Evolutionary conservation across 2,329 filamentous ascomycete species (phyloP), one percentile per base, ranked within the genome.

Genomic region (Aspergillus novofumigatus): DNA sequence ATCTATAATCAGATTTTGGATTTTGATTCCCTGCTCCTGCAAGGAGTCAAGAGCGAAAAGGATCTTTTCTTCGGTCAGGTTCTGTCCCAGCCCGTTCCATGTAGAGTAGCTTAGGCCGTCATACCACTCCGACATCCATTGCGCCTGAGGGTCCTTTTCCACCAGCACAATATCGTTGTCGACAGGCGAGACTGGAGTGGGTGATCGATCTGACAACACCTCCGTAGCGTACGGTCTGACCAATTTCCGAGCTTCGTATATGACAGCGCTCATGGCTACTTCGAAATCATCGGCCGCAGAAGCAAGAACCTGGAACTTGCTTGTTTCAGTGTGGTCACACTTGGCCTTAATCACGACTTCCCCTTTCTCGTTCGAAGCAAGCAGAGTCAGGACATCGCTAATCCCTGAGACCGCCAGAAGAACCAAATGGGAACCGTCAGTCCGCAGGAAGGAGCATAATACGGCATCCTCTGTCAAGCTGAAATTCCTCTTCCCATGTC

Each of bases 101-200:
- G 94, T 99, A 71, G 94, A 99, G 70, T 94, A 99, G 0, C 92
- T 90, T 41, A 99, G 78, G 0, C 92, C 91, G 71, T 97, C 94
- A 69, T 92, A 92, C 92, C 92, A 97, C 58, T 90, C 86, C 61
- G 94, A 86, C 51, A 90, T 77, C 91, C 91, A 96, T 69, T 78
- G 74, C 11, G 67, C 65, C 77, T 74, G 60, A 6, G 65, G 65
- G 42, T 56, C 75, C 67, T 63, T 83, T 72, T 55, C 78, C 65
- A 62, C 74, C 73, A 74, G 28, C 2, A 74, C 70, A 6, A 67
- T 59, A 58, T 83, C 80, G 66, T 73, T 72, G 14, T 74, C 73
- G 1, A 59, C 57, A 1, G 74, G 69, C 17, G 73, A 75, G 14
- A 65, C 55, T 0, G 71, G 69, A 3, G 64, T 61, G 11, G 61